These are phyloP conservation scores for Phytophthora sojae DNA, from an alignment of 352 stramenopile species.

Conservation along the genomic window DNA sequence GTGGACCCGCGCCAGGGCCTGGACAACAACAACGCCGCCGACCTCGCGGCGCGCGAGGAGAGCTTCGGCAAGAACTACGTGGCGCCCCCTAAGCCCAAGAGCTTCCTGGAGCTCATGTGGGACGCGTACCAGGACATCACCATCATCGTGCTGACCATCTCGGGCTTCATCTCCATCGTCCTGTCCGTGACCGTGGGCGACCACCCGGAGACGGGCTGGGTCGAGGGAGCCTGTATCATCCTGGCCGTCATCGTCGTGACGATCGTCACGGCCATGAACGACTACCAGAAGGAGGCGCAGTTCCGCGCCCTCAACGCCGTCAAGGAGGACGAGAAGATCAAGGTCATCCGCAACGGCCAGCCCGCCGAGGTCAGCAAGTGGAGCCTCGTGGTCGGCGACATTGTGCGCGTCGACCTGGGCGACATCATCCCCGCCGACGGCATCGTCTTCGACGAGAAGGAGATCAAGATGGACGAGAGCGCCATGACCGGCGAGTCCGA, in stretches of 20 bases:
- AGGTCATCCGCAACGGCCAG: constrained; percentile 73
- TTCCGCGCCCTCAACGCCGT: constrained; percentile 85
- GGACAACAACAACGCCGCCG: constrained; percentile 45
- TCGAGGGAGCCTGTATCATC: constrained; percentile 92
- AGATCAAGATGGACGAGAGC: constrained; percentile 91
- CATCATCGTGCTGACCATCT: constrained; percentile 89
- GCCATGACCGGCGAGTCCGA: constrained; percentile 93
- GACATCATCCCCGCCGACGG: constrained; percentile 92
- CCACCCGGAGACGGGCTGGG: constrained; percentile 74
- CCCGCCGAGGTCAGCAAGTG: constrained; percentile 71
- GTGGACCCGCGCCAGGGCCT: constrained; percentile 60
- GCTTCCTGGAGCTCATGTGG: constrained; percentile 86
- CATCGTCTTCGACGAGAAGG: constrained; percentile 85
- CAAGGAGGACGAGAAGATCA: constrained; percentile 84
- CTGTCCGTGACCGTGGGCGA: constrained; percentile 63
- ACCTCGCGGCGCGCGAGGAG: constrained; percentile 51
- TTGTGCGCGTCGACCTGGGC: constrained; percentile 83
- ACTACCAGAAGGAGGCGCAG: constrained; percentile 93
- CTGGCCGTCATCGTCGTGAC: constrained; percentile 90
- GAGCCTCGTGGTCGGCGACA: constrained; percentile 91
- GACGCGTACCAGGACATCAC: constrained; percentile 92
- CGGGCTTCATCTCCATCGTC: constrained; percentile 85
- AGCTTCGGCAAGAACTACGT: constrained; percentile 77
- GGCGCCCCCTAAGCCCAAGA: constrained; percentile 53
- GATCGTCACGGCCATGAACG: constrained; percentile 87